Evolutionary conservation across 176 grass and related monocot species (phyloP).

Genomic region (Oryza rufipogon): DNA sequence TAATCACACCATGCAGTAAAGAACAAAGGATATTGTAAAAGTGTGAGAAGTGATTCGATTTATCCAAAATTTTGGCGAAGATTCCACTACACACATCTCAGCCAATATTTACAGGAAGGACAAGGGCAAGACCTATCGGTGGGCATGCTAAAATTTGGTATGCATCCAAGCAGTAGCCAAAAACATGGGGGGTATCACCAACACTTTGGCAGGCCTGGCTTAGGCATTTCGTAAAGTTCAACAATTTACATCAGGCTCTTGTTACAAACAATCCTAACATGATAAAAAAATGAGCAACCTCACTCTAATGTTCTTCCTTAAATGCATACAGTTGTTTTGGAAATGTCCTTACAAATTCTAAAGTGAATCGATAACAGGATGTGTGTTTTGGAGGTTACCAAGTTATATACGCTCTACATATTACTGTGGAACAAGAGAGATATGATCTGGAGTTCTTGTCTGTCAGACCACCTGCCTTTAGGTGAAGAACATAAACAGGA

Average conservation of each 20-base stretch:
- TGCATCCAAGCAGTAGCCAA: no score
- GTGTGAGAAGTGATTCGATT: background rate
- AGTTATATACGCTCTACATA: slow-evolving; percentile 16
- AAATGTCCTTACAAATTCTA: slow-evolving; percentile 8
- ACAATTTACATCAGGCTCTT: background rate
- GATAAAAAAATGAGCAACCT: background rate
- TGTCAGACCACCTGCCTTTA: background rate
- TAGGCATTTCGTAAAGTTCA: background rate
- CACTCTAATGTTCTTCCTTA: background rate
- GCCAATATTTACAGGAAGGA: no score
- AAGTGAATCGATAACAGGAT: background rate
- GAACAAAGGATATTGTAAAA: background rate
- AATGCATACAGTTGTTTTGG: slow-evolving; percentile 5
- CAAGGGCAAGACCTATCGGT: background rate
- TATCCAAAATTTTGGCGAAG: background rate
- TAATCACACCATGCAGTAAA: background rate
- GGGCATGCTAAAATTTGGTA: background rate
- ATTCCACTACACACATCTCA: no score
- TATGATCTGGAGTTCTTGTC: background rate
- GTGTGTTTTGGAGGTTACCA: background rate
- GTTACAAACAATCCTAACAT: background rate
- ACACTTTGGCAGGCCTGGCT: background rate
- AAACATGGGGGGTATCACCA: background rate
- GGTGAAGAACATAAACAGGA: background rate
- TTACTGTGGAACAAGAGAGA: background rate